Percentiles rank a stretch among this genome's conserved stretches.
These are phyloP conservation scores for Nidularia sp. DNA, from an alignment of 768 basidiomycete species.

Conservation along the genomic window DNA sequence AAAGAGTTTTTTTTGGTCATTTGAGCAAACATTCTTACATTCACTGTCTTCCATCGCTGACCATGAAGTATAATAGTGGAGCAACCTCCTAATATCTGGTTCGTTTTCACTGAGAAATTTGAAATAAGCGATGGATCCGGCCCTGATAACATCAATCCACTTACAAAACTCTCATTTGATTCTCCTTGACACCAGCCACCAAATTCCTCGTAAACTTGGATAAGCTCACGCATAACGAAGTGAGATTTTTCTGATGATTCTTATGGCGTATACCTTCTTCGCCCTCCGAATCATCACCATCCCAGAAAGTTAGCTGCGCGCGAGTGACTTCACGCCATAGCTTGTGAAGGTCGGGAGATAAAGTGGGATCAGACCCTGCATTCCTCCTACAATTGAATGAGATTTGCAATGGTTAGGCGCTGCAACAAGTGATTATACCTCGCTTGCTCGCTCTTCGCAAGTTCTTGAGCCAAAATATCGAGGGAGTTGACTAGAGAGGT, in stretches of 20 bases:
- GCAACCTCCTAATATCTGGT: constrained; percentile 57
- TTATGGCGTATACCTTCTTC: constrained; percentile 17
- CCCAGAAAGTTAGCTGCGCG: constrained; percentile 48
- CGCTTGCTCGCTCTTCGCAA: constrained; percentile 40
- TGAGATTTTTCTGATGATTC: constrained; percentile 28
- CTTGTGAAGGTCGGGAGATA: constrained; percentile 53
- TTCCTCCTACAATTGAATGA: constrained; percentile 15
- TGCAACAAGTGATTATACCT: constrained; percentile 22
- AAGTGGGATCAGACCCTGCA: constrained; percentile 33
- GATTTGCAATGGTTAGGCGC: neutral
- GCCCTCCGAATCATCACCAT: constrained; percentile 41
- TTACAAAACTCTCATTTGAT: constrained; percentile 74
- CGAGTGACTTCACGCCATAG: constrained; percentile 53
- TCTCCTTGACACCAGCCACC: constrained; percentile 67
- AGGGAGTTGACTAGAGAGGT: constrained; percentile 31
- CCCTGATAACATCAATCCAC: constrained; percentile 18
- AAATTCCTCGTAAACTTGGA: constrained; percentile 84
- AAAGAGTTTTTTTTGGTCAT: neutral
- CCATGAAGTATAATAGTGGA: constrained; percentile 79
- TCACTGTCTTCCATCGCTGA: constrained; percentile 56
- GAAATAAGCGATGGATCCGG: constrained; percentile 1
- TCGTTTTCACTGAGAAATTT: constrained; percentile 57
- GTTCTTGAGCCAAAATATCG: constrained; percentile 44
- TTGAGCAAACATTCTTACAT: constrained; percentile 34
- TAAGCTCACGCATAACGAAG: constrained; percentile 42